Evolutionary conservation across 805 yeast genomes (phyloP).

Genomic region (Cyberlindnera saturnus): DNA sequence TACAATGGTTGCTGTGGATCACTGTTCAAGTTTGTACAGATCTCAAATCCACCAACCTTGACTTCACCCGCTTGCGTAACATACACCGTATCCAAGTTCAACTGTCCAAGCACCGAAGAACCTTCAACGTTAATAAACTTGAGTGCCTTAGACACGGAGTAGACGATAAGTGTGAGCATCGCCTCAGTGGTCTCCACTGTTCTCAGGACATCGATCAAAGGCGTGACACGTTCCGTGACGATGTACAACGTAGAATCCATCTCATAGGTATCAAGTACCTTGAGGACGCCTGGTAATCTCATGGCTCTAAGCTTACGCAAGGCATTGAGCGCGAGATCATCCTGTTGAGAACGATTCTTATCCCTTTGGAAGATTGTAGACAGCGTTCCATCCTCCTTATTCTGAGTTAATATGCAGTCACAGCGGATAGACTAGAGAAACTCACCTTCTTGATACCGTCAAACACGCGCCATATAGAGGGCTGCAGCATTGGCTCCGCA

Average conservation of each 20-base stretch:
- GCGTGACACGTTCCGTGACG: conserved; percentile 61
- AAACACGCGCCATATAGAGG: conserved; percentile 56
- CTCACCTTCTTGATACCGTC: conserved; percentile 44
- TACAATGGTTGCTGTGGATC: conserved; percentile 27
- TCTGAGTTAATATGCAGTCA: neutral
- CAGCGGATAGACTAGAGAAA: neutral
- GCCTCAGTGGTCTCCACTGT: conserved; percentile 27
- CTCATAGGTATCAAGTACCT: conserved; percentile 58
- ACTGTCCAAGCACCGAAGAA: conserved; percentile 55
- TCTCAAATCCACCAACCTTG: conserved; percentile 79
- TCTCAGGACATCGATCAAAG: conserved; percentile 38
- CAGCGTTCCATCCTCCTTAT: conserved; percentile 39
- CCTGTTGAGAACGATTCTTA: conserved; percentile 29
- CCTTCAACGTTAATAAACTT: conserved; percentile 51
- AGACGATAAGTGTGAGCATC: conserved; percentile 47
- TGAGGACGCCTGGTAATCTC: conserved; percentile 64
- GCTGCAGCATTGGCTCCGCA: conserved; percentile 25
- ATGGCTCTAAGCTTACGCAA: conserved; percentile 45
- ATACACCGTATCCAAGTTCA: conserved; percentile 52
- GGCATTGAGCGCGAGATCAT: conserved; percentile 39
- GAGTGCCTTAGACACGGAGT: conserved; percentile 47
- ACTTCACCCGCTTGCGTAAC: conserved; percentile 73
- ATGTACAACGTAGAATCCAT: conserved; percentile 51
- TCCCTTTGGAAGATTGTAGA: conserved; percentile 67
- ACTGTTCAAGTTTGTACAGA: conserved; percentile 41